Base-by-base conservation (phyloP, 179 eudicot genomes). In the Beta lomatogona region DNA sequence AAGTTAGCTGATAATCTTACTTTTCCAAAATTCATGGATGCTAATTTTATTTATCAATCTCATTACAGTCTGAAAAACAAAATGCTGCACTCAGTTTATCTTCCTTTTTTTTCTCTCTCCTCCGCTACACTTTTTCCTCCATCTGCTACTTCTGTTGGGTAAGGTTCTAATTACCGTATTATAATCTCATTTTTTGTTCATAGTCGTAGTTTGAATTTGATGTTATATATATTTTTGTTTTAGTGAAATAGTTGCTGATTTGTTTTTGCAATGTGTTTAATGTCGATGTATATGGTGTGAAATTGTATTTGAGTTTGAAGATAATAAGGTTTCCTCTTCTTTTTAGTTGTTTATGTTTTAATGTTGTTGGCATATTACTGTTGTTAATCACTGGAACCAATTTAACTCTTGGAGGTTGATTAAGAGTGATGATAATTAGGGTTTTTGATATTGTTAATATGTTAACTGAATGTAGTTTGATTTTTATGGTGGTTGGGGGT, bases 51-150 rank as follows among this genome's bases (percentile, higher is more conserved):
- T 46, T 25, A 18, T 54, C 59, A 25, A 71, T n/a, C 58, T 18
- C 71, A 66, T 28, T 48, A 48, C 28, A 72, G 6, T 48, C 55
- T 15, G 13, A 48, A 10, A 16, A 15, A 0, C 63, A 83, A 45
- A 59, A 85, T 82, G 82, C 61, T 78, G 60, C 75, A 68, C 44
- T 73, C 84, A 6, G 9, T 61, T 74, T 18, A 19, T 68, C 58
- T 76, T 12, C 22, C 61, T 58, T 67, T 82, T 12, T 16, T 41
- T 76, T 63, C 75, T 80, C 74, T 82, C 59, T 48, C 70, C 11
- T 77, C 69, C 44, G 14, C 83, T 1, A 9, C 41, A 45, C 45
- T 25, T 7, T 16, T 52, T 31, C 19, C 74, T 25, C 1, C 69
- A 11, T 22, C 79, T 36, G 5, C 82, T 12, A 0, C 70, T 16